These are phyloP conservation scores for Thalassia testudinum DNA, from an alignment of 116 monocot species.

Conservation along the genomic window DNA sequence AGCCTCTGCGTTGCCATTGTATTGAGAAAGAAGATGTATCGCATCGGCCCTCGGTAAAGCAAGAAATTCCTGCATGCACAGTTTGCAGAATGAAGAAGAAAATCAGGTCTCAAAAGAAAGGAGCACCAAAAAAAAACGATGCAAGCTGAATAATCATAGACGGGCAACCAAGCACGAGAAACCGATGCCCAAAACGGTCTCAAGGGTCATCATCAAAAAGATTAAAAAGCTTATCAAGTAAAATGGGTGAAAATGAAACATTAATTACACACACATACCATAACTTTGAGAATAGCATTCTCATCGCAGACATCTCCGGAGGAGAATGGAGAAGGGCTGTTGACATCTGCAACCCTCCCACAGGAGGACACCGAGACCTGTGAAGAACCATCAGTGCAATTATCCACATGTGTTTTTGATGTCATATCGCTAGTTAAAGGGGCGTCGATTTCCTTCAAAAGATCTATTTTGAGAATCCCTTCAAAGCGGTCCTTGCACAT, in stretches of 20 bases:
- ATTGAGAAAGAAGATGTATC: conserved; percentile 74
- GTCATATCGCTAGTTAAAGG: conserved; percentile 9
- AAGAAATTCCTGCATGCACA: conserved; percentile 94
- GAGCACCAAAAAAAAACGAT: too few species aligned
- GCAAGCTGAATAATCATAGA: too few species aligned
- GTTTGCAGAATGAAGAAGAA: too few species aligned
- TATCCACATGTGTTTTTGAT: conserved; percentile 24
- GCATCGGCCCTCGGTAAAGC: conserved; percentile 88
- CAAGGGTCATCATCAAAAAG: too few species aligned
- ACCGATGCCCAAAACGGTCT: too few species aligned
- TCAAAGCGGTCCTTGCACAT: conserved; percentile 96
- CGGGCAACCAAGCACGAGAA: too few species aligned
- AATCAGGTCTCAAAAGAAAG: too few species aligned
- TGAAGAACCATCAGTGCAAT: not conserved
- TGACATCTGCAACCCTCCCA: conserved; percentile 32
- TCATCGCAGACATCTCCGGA: conserved; percentile 55
- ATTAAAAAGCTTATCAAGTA: too few species aligned
- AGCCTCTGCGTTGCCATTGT: conserved; percentile 76
- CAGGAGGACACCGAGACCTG: conserved; percentile 34
- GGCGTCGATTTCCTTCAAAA: conserved; percentile 48
- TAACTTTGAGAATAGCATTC: conserved; percentile 82
- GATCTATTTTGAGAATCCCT: conserved; percentile 65
- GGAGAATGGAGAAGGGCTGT: conserved; percentile 40
- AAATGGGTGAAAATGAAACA: too few species aligned
- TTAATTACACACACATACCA: conserved; percentile 62